Evolutionary conservation across 1,284 basidiomycete species (phyloP).

Genomic region (Marasmius oreades): DNA sequence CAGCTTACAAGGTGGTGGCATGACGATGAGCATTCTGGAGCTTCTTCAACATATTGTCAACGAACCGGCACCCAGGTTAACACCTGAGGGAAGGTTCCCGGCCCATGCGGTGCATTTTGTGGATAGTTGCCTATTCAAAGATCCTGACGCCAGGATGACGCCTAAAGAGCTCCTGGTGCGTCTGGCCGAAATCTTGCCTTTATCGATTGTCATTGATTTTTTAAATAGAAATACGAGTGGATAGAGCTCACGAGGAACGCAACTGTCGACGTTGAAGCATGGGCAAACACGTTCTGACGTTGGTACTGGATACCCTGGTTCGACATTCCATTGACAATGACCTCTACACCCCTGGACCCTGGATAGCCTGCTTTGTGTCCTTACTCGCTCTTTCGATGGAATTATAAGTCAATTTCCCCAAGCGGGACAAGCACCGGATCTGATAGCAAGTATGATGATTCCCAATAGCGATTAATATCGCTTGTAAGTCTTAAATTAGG

Average conservation of each 20-base stretch:
- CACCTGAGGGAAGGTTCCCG: slow-evolving; percentile 67
- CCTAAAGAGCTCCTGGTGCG: slow-evolving; percentile 81
- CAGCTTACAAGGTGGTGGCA: slow-evolving; percentile 82
- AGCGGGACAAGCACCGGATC: not conserved
- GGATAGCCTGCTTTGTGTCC: not conserved
- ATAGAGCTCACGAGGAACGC: slow-evolving; percentile 46
- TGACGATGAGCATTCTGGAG: slow-evolving; percentile 97
- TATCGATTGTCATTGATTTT: slow-evolving; percentile 6
- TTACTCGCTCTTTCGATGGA: slow-evolving; percentile 1
- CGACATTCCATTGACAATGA: not conserved
- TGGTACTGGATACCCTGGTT: not conserved
- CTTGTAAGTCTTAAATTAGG: not conserved
- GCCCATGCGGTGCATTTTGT: slow-evolving; percentile 74
- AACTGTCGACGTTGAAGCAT: slow-evolving; percentile 56
- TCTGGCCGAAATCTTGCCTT: slow-evolving; percentile 13
- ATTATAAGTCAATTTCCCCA: not conserved
- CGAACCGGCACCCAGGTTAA: slow-evolving; percentile 85
- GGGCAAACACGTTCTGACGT: slow-evolving; percentile 56
- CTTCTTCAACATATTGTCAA: slow-evolving; percentile 97
- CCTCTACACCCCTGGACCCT: not conserved
- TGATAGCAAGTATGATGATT: not conserved
- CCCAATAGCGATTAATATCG: slow-evolving; percentile 2
- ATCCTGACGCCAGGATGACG: slow-evolving; percentile 71
- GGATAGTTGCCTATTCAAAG: slow-evolving; percentile 82
- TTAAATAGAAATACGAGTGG: slow-evolving; percentile 54